A percentile compares a stretch with the other conserved stretches of the same genome.
These are phyloP conservation scores for Penicillium cataractarum DNA, from an alignment of 495 filamentous ascomycete species.

Conservation along the genomic window DNA sequence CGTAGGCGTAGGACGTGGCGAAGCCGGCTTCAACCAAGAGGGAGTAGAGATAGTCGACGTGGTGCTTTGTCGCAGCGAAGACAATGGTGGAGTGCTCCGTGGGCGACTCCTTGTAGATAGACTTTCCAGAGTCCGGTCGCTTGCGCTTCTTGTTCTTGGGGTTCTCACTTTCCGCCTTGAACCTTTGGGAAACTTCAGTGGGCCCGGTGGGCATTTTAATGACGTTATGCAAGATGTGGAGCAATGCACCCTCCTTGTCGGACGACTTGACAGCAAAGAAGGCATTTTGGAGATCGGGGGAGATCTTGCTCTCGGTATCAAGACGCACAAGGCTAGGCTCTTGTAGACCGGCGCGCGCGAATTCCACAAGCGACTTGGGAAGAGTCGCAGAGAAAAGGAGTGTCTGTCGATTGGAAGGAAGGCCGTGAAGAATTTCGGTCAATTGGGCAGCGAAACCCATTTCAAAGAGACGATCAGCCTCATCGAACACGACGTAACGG, in stretches of 20 bases:
- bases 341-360: conserved; percentile 88
- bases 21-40: conserved; percentile 77
- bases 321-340: conserved; percentile 86
- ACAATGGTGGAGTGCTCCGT: conserved; percentile 83
- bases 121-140: conserved; percentile 47
- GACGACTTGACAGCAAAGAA: conserved; percentile 91
- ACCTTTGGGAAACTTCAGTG: conserved; percentile 55
- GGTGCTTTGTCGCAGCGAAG: conserved; percentile 93
- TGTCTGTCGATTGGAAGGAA: conserved; percentile 84
- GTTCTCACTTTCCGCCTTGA: conserved; percentile 47
- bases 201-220: conserved; percentile 88
- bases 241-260: conserved; percentile 89
- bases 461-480: conserved; percentile 95
- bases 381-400: conserved; percentile 93
- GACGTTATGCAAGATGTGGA: conserved; percentile 85
- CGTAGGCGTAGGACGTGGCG: conserved; percentile 89
- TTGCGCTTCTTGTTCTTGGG: conserved; percentile 70
- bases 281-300: conserved; percentile 87
- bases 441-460: conserved; percentile 96
- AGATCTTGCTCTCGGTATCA: conserved; percentile 93
- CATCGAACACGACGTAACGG: conserved; percentile 92
- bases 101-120: conserved; percentile 43
- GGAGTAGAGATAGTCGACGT: conserved; percentile 89
- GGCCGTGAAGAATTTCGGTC: conserved; percentile 86
- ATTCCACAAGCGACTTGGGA: conserved; percentile 91